phyloP scores from a whole-genome alignment of 768 basidiomycete genomes.

The Trametes coccinea region DNA sequence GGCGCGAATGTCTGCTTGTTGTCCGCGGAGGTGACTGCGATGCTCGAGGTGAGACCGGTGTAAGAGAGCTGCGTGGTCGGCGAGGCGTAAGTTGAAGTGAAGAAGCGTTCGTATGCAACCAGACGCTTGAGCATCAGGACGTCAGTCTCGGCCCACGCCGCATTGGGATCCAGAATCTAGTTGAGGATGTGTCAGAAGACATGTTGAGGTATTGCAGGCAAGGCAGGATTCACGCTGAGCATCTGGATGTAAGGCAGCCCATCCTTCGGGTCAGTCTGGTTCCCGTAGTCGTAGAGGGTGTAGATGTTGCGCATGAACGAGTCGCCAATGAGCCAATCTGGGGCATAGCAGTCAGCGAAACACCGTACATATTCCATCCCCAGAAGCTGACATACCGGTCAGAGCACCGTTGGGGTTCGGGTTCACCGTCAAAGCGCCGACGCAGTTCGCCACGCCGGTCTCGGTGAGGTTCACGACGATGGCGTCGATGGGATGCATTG shows the following conservation, averaged over 20 bases:
- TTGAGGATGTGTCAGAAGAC: too few species aligned
- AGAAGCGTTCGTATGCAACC: background rate
- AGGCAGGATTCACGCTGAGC: background rate
- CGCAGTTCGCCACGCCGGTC: background rate
- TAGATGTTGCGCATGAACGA: slow-evolving; percentile 7
- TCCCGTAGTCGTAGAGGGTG: slow-evolving; percentile 3
- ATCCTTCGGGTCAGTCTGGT: background rate
- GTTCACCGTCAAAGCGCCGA: background rate
- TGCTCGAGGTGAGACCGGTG: background rate
- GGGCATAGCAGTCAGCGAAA: too few species aligned
- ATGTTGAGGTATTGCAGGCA: too few species aligned
- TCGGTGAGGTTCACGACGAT: background rate
- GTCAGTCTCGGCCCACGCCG: background rate
- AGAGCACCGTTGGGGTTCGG: too few species aligned
- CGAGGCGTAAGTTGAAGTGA: background rate
- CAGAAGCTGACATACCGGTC: too few species aligned
- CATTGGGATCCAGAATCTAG: background rate
- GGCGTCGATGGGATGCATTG: slow-evolving; percentile 2
- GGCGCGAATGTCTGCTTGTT: slow-evolving; percentile 4
- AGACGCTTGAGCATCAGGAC: background rate
- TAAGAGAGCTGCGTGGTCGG: background rate
- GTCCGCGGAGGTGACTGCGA: background rate
- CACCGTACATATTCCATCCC: too few species aligned
- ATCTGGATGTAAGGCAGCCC: background rate
- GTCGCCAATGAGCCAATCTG: slow-evolving; percentile 10